phyloP scores from a whole-genome alignment of 1,284 basidiomycete species.

The Cutaneotrichosporon sp. region DNA sequence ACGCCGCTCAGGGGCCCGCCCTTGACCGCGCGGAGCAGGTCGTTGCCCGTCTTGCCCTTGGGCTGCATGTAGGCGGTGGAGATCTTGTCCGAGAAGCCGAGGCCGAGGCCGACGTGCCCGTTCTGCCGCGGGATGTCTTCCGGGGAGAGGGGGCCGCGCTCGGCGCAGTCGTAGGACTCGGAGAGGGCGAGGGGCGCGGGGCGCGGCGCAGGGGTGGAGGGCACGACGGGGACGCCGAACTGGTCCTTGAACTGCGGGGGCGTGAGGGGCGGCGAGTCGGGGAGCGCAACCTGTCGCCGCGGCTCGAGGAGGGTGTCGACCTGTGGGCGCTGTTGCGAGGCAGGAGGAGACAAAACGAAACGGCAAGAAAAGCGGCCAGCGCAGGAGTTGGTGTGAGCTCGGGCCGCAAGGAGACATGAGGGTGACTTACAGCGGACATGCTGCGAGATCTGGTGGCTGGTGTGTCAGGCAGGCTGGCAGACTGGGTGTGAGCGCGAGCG shows the following conservation, averaged over 20 bases:
- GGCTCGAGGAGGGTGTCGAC: slow-evolving; percentile 3
- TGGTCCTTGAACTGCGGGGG: slow-evolving; percentile 13
- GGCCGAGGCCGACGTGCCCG: slow-evolving; percentile 17
- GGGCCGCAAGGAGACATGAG: background rate
- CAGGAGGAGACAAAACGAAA: background rate
- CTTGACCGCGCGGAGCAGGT: background rate
- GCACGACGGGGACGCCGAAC: background rate
- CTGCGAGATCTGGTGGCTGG: background rate
- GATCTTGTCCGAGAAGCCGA: slow-evolving; percentile 10
- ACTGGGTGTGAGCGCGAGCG: background rate
- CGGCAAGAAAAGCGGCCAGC: too few relatives aligned
- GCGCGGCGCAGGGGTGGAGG: background rate
- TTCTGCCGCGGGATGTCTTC: slow-evolving; percentile 18
- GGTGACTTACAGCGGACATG: background rate
- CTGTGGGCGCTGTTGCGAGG: background rate
- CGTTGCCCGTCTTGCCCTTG: background rate
- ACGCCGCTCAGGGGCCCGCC: slow-evolving; percentile 6
- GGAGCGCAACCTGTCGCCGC: slow-evolving; percentile 9
- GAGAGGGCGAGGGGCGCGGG: background rate
- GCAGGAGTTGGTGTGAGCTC: background rate
- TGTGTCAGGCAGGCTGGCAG: too few relatives aligned
- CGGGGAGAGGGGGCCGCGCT: slow-evolving; percentile 21
- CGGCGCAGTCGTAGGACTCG: background rate
- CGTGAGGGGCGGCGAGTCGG: slow-evolving; percentile 19
- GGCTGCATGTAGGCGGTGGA: background rate